Base-by-base conservation (phyloP, 2,329 filamentous ascomycete species). In the Apiospora sp. region DNA sequence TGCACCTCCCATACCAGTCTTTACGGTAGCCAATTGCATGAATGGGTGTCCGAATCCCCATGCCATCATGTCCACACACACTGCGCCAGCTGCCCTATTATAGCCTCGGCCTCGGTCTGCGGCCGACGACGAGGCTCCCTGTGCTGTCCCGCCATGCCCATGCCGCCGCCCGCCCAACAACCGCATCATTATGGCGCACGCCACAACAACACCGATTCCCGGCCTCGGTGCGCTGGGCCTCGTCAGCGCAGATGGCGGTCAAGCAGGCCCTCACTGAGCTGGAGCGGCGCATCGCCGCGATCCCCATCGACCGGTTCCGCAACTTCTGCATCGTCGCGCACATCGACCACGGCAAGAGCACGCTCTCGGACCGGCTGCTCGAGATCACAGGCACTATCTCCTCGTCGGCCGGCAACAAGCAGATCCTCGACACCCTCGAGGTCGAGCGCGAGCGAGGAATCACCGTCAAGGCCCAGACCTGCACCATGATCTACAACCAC, bases 251-350 rank as follows among this genome's bases (percentile, higher is more conserved):
- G 44, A 7, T 24, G 67, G 67, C 24, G 24, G 41, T 30, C 58
- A 64, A 64, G 58, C 58, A 64, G 67, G 44, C 67, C 34, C 19
- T 70, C 12, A 82, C 1, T 43, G 86, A 87, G 27, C 83, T 90
- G 71, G 88, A 90, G 77, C 81, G 83, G 61, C 88, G 91, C 75
- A 95, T 96, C 73, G 86, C 91, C 22, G 90, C 89, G 7, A 95
- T 96, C 71, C 93, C 93, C 2, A 92, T 95, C 78, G 90, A 93
- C 72, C 90, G 93, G 27, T 96, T 91, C 77, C 92, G 96, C 75
- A 99, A 99, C 83, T 99, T 99, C 82, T 99, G 96, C 84, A 98
- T 99, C 79, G 96, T 99, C 70, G 96, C 96, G 13, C 96, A 99
- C 82, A 97, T 99, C 81, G 96, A 99, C 82, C 96, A 99, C 91